These are phyloP conservation scores for Coffea eugenioides DNA, from an alignment of 257 asterid genomes.

Conservation along the genomic window DNA sequence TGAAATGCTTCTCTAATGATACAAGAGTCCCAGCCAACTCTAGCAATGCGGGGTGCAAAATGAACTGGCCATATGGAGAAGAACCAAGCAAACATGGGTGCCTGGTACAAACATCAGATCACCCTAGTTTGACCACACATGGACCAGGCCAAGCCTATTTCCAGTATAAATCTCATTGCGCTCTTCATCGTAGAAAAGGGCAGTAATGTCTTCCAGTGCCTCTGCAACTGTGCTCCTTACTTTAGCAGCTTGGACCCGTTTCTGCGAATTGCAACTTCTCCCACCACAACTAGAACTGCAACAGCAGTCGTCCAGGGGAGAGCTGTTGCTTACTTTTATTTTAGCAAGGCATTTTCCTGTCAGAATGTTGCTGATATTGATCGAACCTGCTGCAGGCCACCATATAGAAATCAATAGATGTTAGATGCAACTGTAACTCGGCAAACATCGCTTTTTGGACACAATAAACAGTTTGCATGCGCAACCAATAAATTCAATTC, in stretches of 20 bases:
- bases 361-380: constrained; percentile 88
- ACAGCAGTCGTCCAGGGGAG: constrained; percentile 52
- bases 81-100: constrained; percentile 1
- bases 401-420: constrained; percentile 6
- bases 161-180: constrained; percentile 98
- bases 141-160: constrained; percentile 79
- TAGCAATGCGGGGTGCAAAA: constrained; percentile 1
- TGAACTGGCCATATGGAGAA: constrained; percentile 1
- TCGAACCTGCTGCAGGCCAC: constrained; percentile 79
- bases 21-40: constrained; percentile 15
- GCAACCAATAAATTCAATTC: background rate
- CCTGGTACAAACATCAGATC: constrained; percentile 3
- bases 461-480: background rate
- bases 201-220: constrained; percentile 94
- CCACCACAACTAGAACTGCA: constrained; percentile 61
- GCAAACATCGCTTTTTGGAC: background rate
- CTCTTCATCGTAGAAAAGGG: constrained; percentile 94
- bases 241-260: constrained; percentile 48
- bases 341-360: constrained; percentile 96
- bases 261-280: constrained; percentile 54
- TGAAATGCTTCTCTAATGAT: constrained; percentile 10
- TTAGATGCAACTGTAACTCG: background rate
- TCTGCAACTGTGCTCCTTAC: constrained; percentile 72
- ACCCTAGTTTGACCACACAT: constrained; percentile 88
- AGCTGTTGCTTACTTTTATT: constrained; percentile 66